These are phyloP conservation scores for Penicillium oxalicum DNA, from an alignment of 2,329 filamentous ascomycete genomes.

Conservation along the genomic window DNA sequence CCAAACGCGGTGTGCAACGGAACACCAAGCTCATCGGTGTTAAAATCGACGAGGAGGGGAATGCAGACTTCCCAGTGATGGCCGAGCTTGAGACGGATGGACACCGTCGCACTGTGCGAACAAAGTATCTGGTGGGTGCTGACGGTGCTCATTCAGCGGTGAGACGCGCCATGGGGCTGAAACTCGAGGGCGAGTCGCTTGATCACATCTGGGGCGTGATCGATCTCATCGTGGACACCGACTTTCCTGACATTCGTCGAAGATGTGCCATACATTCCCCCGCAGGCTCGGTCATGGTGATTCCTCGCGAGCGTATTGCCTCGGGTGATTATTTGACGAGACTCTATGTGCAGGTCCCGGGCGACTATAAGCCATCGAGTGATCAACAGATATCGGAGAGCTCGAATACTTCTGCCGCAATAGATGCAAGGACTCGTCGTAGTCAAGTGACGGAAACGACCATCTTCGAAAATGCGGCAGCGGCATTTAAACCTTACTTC, in stretches of 20 bases:
- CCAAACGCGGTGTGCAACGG: conserved; percentile 52
- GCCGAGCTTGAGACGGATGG: conserved; percentile 29
- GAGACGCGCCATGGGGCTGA: conserved; percentile 47
- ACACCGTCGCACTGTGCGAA: conserved; percentile 42
- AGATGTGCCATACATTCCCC: conserved; percentile 71
- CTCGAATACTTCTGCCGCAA: conserved; percentile 54
- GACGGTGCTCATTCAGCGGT: conserved; percentile 65
- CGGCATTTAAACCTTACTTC: conserved; percentile 59
- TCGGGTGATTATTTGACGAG: conserved; percentile 63
- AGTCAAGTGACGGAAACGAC: conserved; percentile 58
- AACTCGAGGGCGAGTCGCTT: conserved; percentile 61
- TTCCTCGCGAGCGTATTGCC: conserved; percentile 59
- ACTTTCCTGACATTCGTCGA: conserved; percentile 75
- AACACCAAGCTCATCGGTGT: conserved; percentile 62
- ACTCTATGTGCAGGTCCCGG: conserved; percentile 51
- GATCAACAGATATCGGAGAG: conserved; percentile 13
- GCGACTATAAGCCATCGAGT: conserved; percentile 24
- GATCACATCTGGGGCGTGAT: conserved; percentile 71
- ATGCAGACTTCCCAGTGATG: conserved; percentile 38
- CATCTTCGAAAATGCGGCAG: conserved; percentile 60
- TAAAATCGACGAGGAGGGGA: conserved; percentile 46
- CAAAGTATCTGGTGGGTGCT: conserved; percentile 66
- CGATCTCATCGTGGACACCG: conserved; percentile 64
- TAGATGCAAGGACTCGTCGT: conserved; percentile 56
- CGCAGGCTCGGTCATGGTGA: conserved; percentile 72